Conservation (phyloP, 257 asterid species). For the Forsythia suspensa region DNA sequence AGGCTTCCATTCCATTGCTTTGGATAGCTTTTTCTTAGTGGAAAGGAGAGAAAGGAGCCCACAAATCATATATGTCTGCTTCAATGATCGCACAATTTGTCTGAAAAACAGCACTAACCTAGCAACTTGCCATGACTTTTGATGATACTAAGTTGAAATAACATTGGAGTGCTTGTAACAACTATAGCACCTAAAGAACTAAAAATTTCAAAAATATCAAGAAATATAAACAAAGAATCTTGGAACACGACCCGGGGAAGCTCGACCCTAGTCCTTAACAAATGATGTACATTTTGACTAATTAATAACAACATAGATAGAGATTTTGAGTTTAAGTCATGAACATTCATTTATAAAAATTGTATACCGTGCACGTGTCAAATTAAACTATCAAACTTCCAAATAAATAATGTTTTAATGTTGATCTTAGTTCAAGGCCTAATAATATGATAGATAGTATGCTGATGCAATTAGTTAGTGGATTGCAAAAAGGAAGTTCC, state of each 20-base stretch:
- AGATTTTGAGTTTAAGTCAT: too few relatives aligned
- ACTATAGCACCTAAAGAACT: conserved; percentile 4
- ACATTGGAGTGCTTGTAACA: conserved; percentile 13
- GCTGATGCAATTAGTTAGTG: conserved; percentile 34
- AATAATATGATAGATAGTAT: conserved; percentile 21
- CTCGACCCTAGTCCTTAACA: neutral
- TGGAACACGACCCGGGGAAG: neutral
- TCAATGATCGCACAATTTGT: conserved; percentile 26
- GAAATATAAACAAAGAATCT: neutral
- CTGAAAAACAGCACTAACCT: conserved; percentile 5
- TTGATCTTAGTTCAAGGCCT: conserved; percentile 9
- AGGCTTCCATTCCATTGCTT: conserved; percentile 36
- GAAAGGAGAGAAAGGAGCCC: conserved; percentile 45
- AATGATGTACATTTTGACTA: too few relatives aligned
- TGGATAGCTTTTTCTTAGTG: conserved; percentile 40
- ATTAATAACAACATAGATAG: too few relatives aligned
- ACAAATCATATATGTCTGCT: conserved; percentile 31
- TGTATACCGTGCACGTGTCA: too few relatives aligned
- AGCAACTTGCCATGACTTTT: conserved; percentile 23
- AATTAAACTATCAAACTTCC: neutral
- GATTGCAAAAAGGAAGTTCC: conserved; percentile 24
- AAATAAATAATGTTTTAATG: neutral
- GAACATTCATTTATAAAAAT: too few relatives aligned
- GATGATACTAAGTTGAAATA: conserved; percentile 16
- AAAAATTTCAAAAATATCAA: conserved; percentile 1